Evolutionary conservation across 2,329 filamentous ascomycete genomes (phyloP), one percentile per base, ranked within the genome.

Genomic region (Penicillium corylophilum): DNA sequence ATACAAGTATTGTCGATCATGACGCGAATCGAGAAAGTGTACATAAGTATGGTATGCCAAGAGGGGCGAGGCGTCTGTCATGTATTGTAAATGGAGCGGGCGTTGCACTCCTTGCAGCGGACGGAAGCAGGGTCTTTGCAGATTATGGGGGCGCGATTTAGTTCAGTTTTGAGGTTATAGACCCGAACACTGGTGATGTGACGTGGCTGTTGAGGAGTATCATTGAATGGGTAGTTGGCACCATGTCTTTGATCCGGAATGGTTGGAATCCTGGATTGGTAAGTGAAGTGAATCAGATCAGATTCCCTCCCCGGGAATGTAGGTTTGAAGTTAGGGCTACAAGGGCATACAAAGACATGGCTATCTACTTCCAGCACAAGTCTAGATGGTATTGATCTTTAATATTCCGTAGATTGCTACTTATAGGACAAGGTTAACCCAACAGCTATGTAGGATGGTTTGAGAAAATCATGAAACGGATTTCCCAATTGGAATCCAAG

Each of bases 31-130:
- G 26, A 10, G 28, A 33, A 41, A 41, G 22, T 12, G 13, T 16
- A 16, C 31, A 35, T 16, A 3, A 16, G 1, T 18, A 12, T 12
- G 50, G 50, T 41, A 52, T 52, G 50, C 45, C 26, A 51, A 28
- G 45, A 33, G 23, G 8, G 10, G 3, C 8, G 20, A 15, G 33
- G 23, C 31, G 22, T 22, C 41, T 44, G 23, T 26, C 33, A 31
- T 22, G 18, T 4, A 36, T 26, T 33, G 29, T 44, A 16, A 24
- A 13, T 9, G 33, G 16, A 18, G 44, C n/a, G n/a, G 41, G 45
- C 26, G 33, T 29, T 48, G 20, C 41, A 10, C 50, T 28, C 50
- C 50, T 52, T 52, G 50, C 50, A 52, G 41, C 24, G 35, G 13
- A 12, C 20, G 39, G 13, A 20, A 43, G n/a, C 42, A 23, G 33